These are phyloP conservation scores for Xerocomellus intermedius DNA, from an alignment of 768 basidiomycete genomes.

Conservation along the genomic window DNA sequence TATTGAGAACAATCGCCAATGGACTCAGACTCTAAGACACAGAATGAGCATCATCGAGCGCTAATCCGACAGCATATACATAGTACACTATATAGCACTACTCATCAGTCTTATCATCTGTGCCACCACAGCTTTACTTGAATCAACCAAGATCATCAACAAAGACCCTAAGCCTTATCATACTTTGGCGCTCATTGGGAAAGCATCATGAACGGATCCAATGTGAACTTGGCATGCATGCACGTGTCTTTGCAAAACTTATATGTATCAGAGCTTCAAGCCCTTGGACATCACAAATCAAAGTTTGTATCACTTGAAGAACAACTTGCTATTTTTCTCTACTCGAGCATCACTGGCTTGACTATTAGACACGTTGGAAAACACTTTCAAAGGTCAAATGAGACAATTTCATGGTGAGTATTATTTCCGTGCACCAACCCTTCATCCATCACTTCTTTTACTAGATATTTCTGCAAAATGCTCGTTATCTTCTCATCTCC, in stretches of 20 bases:
- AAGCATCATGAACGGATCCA: background rate
- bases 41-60: too few relatives aligned
- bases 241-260: too few relatives aligned
- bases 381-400: background rate
- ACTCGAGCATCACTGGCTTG: background rate
- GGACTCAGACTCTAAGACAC: too few relatives aligned
- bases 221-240: background rate
- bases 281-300: background rate
- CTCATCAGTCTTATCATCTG: background rate
- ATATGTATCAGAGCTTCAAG: background rate
- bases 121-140: background rate
- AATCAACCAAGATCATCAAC: too few relatives aligned
- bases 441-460: background rate
- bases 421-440: too few relatives aligned
- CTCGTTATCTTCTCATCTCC: background rate
- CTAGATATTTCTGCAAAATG: background rate
- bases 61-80: too few relatives aligned
- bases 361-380: background rate
- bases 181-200: background rate
- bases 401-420: background rate
- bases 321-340: background rate
- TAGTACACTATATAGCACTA: too few relatives aligned
- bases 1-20: too few relatives aligned
- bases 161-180: background rate
- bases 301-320: background rate